Conservation (phyloP, 495 filamentous ascomycete species). For the Talaromyces stipitatus region DNA sequence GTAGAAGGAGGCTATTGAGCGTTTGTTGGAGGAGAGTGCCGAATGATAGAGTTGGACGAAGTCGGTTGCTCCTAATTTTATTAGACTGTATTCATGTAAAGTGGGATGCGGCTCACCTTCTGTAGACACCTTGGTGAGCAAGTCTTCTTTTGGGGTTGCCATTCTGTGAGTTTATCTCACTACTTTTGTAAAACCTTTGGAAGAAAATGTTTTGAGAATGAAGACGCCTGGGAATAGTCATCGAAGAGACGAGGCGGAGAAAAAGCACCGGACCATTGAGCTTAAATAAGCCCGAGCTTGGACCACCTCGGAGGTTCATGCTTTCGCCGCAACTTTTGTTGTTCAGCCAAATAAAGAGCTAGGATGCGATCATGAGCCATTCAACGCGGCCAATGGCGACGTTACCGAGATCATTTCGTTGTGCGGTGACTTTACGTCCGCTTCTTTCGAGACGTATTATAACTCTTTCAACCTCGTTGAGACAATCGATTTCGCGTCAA, state of each 20-base stretch:
- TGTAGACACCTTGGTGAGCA: conserved; percentile 39
- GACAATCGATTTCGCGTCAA: background rate
- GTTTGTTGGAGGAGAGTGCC: conserved; percentile 47
- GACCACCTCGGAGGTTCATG: conserved; percentile 29
- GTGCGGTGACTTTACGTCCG: conserved; percentile 24
- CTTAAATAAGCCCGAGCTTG: conserved; percentile 17
- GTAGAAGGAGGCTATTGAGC: conserved; percentile 51
- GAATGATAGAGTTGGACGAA: conserved; percentile 47
- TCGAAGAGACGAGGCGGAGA: background rate
- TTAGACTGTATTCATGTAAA: background rate
- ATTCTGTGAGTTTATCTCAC: conserved; percentile 15
- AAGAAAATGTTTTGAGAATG: background rate
- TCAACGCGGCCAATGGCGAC: conserved; percentile 23
- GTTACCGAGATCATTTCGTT: conserved; percentile 20
- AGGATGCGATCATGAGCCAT: background rate
- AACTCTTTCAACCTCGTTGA: background rate
- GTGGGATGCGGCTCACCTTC: conserved; percentile 27
- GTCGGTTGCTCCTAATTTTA: conserved; percentile 34
- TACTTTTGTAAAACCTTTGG: background rate
- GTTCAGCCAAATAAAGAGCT: background rate
- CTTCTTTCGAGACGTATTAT: background rate
- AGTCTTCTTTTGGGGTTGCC: conserved; percentile 34
- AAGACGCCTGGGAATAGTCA: background rate
- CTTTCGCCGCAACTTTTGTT: background rate
- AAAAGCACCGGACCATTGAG: background rate